Evolutionary conservation across 345 rosid species (phyloP), one percentile per base, ranked within the genome.

Genomic region (Ceriops decandra): DNA sequence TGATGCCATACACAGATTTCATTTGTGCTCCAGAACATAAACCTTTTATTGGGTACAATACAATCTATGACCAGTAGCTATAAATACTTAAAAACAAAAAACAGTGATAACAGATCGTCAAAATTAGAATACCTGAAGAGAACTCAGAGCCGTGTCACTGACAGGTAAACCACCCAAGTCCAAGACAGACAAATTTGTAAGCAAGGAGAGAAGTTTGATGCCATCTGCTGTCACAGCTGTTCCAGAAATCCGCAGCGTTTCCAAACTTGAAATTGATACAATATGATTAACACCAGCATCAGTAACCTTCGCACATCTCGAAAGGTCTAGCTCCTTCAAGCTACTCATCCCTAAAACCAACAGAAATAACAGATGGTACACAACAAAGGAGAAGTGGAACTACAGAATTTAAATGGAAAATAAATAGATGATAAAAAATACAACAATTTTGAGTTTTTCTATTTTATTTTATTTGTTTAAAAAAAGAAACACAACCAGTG

Each of bases 111-210:
- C 11, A 38, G 16, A 52, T 63, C 46, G 28, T 27, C 53, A 63
- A 1, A 30, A 24, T 7, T 63, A 5, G 26, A 62, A 42, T 82
- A 93, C 98, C 95, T 82, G 95, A 52, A 95, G 88, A 64, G 87
- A 82, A 42, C 32, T 80, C 81, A 95, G 68, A 28, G 87, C 82
- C 31, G 8, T 22, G 81, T 95, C 95, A 51, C 86, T 84, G 19
- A 91, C 97, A 27, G 90, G 96, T 68, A 95, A 83, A 74, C 95
- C 97, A n/a, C 98, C 96, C 74, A 90, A 81, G 74, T 91, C 96
- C 61, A 91, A 64, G 27, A 78, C 65, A 19, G 82, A 80, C 81
- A 95, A 74, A 49, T 83, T 77, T 71, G 69, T 74, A 42, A 95
- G 95, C 13, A 91, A 83, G 46, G 91, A 80, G 58, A 95, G 85